These are phyloP conservation scores for Metschnikowia lochheadii DNA, from an alignment of 805 yeast genomes.

Conservation along the genomic window DNA sequence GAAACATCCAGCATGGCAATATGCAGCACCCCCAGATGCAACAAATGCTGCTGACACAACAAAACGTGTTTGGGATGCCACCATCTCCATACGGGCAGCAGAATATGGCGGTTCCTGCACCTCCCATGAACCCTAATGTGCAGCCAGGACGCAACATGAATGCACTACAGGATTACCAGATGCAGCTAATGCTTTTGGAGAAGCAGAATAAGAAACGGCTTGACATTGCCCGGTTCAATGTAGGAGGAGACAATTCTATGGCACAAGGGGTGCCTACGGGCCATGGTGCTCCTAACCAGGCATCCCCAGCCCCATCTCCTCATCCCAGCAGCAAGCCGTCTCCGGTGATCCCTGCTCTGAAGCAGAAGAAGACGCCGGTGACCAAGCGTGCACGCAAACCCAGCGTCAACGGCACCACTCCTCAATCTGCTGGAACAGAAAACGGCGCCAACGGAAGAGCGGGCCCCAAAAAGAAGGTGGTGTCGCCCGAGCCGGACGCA, in stretches of 20 bases:
- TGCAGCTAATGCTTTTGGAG: conserved; percentile 70
- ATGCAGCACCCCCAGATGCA: conserved; percentile 2
- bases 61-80: not conserved
- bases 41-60: conserved; percentile 1
- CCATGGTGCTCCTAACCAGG: conserved; percentile 13
- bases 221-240: conserved; percentile 45
- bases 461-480: conserved; percentile 1
- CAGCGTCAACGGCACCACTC: conserved; percentile 20
- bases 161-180: conserved; percentile 79
- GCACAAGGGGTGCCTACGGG: conserved; percentile 13
- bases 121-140: conserved; percentile 7
- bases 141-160: conserved; percentile 33
- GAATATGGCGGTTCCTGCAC: not conserved
- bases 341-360: conserved; percentile 23
- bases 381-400: conserved; percentile 33
- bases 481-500: conserved; percentile 28
- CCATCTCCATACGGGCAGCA: conserved; percentile 4
- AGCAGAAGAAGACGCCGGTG: conserved; percentile 31
- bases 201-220: conserved; percentile 69
- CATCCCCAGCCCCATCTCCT: conserved; percentile 32
- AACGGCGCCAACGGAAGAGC: conserved; percentile 3
- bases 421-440: conserved; percentile 15
- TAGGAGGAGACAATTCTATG: conserved; percentile 8
- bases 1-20: not conserved
- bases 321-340: conserved; percentile 31